Conservation (phyloP, 1,139 yeast species). For the Yamadazyma mexicana region DNA sequence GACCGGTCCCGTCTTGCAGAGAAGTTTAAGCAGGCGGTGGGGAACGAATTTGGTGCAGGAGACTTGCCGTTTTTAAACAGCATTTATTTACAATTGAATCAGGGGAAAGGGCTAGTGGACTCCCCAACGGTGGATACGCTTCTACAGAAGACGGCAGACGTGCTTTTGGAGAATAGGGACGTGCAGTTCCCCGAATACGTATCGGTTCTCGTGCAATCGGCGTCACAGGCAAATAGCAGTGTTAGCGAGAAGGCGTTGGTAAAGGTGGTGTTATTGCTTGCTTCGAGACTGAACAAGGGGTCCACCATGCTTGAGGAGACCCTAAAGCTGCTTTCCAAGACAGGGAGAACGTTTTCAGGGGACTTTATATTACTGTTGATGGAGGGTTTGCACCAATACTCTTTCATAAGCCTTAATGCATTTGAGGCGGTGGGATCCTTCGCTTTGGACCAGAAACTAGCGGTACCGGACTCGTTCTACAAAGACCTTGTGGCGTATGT, state of each 20-base stretch:
- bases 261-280: slow-evolving; percentile 13
- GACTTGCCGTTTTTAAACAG: slow-evolving; percentile 9
- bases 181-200: slow-evolving; percentile 28
- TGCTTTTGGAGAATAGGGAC: slow-evolving; percentile 8
- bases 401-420: slow-evolving; percentile 19
- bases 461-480: slow-evolving; percentile 24
- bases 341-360: slow-evolving; percentile 5
- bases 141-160: slow-evolving; percentile 9
- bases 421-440: slow-evolving; percentile 24
- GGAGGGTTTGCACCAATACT: slow-evolving; percentile 16
- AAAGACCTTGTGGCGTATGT: slow-evolving; percentile 23
- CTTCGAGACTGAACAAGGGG: slow-evolving; percentile 6
- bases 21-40: slow-evolving; percentile 1
- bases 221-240: slow-evolving; percentile 6
- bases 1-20: slow-evolving; percentile 1
- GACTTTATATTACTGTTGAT: slow-evolving; percentile 16
- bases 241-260: slow-evolving; percentile 11
- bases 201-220: slow-evolving; percentile 21
- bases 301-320: slow-evolving; percentile 11
- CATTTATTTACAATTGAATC: slow-evolving; percentile 16
- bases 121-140: slow-evolving; percentile 4
- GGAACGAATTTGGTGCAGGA: not conserved
- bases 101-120: slow-evolving; percentile 3
- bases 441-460: slow-evolving; percentile 3
- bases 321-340: slow-evolving; percentile 13